A percentile compares a stretch with the other conserved stretches of the same genome.
Evolutionary conservation across 2,329 filamentous ascomycete species (phyloP).

Genomic region (Ophiostoma piceae): DNA sequence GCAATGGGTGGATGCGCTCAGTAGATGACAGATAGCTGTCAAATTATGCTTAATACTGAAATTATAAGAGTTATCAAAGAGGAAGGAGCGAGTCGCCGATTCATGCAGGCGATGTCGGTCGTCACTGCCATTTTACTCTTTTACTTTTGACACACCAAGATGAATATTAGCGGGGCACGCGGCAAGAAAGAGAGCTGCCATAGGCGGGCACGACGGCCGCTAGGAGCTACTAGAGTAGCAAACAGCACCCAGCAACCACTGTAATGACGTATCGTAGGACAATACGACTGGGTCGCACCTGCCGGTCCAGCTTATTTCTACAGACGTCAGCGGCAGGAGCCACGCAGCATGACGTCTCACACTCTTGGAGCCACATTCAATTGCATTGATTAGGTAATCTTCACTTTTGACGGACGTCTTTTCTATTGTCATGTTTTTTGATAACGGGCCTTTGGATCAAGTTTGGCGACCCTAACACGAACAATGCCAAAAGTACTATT

Average conservation of each 20-base stretch:
- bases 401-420: neutral
- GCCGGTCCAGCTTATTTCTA: neutral
- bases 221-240: neutral
- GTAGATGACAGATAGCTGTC: neutral
- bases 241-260: conserved; percentile 10
- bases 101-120: conserved; percentile 23
- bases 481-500: neutral
- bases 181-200: conserved; percentile 14
- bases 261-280: conserved; percentile 16
- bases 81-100: neutral
- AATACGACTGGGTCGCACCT: conserved; percentile 6
- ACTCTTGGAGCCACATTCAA: neutral
- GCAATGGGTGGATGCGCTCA: neutral
- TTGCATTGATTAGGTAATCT: neutral
- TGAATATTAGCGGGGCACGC: conserved; percentile 21
- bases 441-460: too few relatives aligned
- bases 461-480: too few relatives aligned
- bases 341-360: conserved; percentile 2
- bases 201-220: conserved; percentile 16
- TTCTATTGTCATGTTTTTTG: too few relatives aligned
- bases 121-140: conserved; percentile 16
- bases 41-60: neutral
- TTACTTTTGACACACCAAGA: conserved; percentile 7
- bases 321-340: conserved; percentile 5
- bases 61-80: neutral